Evolutionary conservation across 106 monocot species (phyloP).

Genomic region (Phalaenopsis aphrodite): DNA sequence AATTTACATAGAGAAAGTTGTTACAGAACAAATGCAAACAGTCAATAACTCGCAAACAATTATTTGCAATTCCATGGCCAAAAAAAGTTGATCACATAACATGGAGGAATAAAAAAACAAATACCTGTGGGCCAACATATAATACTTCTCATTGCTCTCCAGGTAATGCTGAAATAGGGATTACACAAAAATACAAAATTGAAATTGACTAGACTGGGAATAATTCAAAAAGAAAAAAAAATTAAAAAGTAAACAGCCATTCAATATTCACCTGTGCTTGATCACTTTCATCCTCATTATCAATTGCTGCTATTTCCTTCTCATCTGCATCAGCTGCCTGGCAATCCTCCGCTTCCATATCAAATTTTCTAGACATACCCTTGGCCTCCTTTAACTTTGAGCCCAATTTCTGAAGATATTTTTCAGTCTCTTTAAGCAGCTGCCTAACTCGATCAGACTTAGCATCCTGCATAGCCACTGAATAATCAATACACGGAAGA

Average conservation of each 20-base stretch:
- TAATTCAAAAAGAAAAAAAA: not conserved
- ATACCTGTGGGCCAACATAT: constrained; percentile 95
- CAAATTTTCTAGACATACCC: constrained; percentile 45
- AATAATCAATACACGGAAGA: constrained; percentile 13
- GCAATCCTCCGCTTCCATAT: constrained; percentile 58
- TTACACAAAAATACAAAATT: not conserved
- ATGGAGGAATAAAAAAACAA: not conserved
- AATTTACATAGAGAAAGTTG: not conserved
- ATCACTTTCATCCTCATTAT: constrained; percentile 84
- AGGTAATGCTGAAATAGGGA: constrained; percentile 80
- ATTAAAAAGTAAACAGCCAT: not conserved
- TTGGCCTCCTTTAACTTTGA: constrained; percentile 84
- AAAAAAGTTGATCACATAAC: not conserved
- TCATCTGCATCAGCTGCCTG: constrained; percentile 38
- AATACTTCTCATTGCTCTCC: constrained; percentile 98
- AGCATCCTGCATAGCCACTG: constrained; percentile 58
- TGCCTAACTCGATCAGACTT: constrained; percentile 98
- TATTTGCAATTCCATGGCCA: not conserved
- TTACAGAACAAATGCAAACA: not conserved
- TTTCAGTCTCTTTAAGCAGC: constrained; percentile 97
- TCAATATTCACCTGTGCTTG: constrained; percentile 60
- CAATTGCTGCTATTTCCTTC: constrained; percentile 47
- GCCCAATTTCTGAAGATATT: constrained; percentile 91
- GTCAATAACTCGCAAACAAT: not conserved
- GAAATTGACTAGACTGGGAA: not conserved